phyloP scores from a whole-genome alignment of 352 stramenopile species.

The Phytophthora tubulina region DNA sequence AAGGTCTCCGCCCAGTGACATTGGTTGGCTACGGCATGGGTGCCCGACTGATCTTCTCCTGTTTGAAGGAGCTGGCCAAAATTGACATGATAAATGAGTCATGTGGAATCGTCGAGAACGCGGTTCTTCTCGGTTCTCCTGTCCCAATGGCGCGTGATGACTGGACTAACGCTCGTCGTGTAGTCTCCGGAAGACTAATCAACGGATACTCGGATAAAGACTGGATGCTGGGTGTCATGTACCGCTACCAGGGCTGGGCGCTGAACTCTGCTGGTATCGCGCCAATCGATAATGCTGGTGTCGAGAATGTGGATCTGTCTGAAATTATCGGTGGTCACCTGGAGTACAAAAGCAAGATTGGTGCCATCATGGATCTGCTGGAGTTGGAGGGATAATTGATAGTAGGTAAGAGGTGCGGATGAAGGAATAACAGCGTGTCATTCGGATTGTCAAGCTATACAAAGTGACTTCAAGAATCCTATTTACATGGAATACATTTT shows the following conservation, averaged over 20 bases:
- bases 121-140: slow-evolving; percentile 86
- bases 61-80: slow-evolving; percentile 88
- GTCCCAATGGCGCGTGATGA: slow-evolving; percentile 65
- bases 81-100: slow-evolving; percentile 58
- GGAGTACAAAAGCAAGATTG: slow-evolving; percentile 92
- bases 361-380: slow-evolving; percentile 79
- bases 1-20: slow-evolving; percentile 87
- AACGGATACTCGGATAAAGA: slow-evolving; percentile 93
- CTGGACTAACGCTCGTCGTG: slow-evolving; percentile 71
- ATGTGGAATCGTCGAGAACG: slow-evolving; percentile 89
- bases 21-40: slow-evolving; percentile 92
- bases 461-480: slow-evolving; percentile 1
- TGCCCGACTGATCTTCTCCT: slow-evolving; percentile 90
- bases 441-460: neutral
- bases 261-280: slow-evolving; percentile 82
- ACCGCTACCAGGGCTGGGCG: slow-evolving; percentile 87
- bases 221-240: slow-evolving; percentile 93
- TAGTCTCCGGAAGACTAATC: slow-evolving; percentile 90
- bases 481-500: slow-evolving; percentile 31
- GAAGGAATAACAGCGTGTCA: neutral
- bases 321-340: slow-evolving; percentile 83
- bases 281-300: slow-evolving; percentile 65
- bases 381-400: slow-evolving; percentile 64
- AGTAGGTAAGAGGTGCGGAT: no score
- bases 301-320: slow-evolving; percentile 90